Evolutionary conservation across 495 filamentous ascomycete genomes (phyloP), one percentile per base, ranked within the genome.

Genomic region (Hypomontagnella submonticulosa): DNA sequence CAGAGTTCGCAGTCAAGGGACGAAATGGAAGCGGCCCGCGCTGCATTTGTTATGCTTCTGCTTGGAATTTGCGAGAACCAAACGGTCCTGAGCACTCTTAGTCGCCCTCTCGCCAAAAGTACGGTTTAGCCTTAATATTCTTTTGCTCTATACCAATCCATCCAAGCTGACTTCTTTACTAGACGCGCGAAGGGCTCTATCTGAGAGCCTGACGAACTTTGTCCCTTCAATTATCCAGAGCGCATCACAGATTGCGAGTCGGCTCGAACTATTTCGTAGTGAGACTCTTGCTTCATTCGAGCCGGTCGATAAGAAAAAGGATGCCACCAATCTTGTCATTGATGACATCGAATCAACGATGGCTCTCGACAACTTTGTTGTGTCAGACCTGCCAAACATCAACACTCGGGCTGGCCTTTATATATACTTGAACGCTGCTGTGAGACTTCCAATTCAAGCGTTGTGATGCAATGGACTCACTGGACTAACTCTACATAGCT

Each of bases 331-430:
- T 20, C 74, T 78, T 20, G 80, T 79, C 8, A 81, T 85, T 32
- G 80, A 80, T 38, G 77, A 85, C 43, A 69, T 85, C 15, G 78
- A 81, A 52, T 73, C 75, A 12, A 71, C 73, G 10, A 78, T 85
- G 61, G 79, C 73, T n/a, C 57, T 84, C 33, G 82, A 82, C 71
- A 88, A 70, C 67, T 80, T 76, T 71, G 83, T 70, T 71, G 73
- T 95, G 1, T 80, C 87, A 20, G 89, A 93, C 65, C 75, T 89
- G 4, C 88, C 90, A 1, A 77, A 82, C 4, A 77, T 90, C 9
- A 90, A 92, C 73, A 89, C 92, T n/a, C 85, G 93, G 79, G 93
- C 92, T 49, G 92, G 92, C 43, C 80, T 98, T 64, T 98, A 93
- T 75, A 82, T 97, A n/a, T 97, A 94, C 73, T 79, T 99, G 30